Base-by-base conservation (phyloP, 1,284 basidiomycete genomes). In the Boletus semigastroideus region DNA sequence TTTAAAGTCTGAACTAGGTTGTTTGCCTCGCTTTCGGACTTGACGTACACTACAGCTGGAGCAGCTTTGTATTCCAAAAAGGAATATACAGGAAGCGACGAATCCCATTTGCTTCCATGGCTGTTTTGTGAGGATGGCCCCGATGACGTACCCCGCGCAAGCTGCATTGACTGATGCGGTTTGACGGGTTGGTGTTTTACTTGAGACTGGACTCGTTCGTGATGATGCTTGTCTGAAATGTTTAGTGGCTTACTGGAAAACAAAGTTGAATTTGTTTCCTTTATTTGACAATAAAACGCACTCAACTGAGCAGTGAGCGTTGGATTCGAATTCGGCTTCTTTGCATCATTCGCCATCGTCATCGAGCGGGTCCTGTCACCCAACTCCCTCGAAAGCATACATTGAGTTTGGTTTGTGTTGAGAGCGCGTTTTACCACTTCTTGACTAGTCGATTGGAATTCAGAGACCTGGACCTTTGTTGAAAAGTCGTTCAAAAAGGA, bases 21-120 rank as follows among this genome's bases (percentile, higher is more conserved):
- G 41, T 79, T 61, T 1, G 78, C 78, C 46, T 77, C 70, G 5
- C 70, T 71, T 53, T 76, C 78, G 27, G 68, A 62, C 25, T 59
- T 65, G 5, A 69, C 72, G 39, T 80, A 80, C 7, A 75, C 67
- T 4, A 77, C 66, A 0, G 64, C 59, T 0, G 79, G 72, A 0
- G 30, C n/a, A 3, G 13, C 17, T 3, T 46, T 46, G 52, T 68
- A 74, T 50, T 76, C 70, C 54, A 64, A 62, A 53, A 75, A 79
- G n/a, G 72, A 71, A 58, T 77, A 79, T 14, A 63, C 20, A 0
- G 72, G 70, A 22, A 68, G 62, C 0, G 51, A 31, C 6, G 13
- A 30, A 25, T 52, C 57, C 33, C 28, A 14, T 13, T 50, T 49
- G 31, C 33, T 42, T 25, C 3, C 10, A 5, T 40, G 48, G 12